Evolutionary conservation across 2,329 filamentous ascomycete genomes (phyloP).

Genomic region (Paecilomyces sp.): DNA sequence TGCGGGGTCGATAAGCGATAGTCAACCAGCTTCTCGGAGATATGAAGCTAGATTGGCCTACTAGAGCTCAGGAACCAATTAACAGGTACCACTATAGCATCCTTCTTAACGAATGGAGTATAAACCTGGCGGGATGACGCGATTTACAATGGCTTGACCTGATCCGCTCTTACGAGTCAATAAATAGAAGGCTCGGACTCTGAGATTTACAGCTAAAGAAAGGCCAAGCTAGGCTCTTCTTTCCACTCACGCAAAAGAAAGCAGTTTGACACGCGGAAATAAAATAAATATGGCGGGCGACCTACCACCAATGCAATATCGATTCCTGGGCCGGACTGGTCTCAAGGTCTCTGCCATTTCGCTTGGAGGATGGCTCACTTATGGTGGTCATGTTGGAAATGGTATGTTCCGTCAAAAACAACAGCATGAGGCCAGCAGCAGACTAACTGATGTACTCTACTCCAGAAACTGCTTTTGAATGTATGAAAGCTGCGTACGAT

Average conservation of each 20-base stretch:
- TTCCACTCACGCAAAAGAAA: not conserved
- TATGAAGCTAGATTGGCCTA: not conserved
- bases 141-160: not conserved
- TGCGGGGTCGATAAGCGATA: not conserved
- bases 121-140: not conserved
- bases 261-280: not conserved
- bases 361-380: conserved; percentile 44
- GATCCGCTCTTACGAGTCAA: not conserved
- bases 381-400: conserved; percentile 64
- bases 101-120: not conserved
- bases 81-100: not conserved
- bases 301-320: conserved; percentile 1
- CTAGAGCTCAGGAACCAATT: not conserved
- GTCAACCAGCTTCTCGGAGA: not conserved
- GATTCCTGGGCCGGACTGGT: conserved; percentile 36
- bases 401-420: conserved; percentile 32
- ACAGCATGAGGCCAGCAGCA: not conserved
- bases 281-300: not conserved
- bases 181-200: not conserved
- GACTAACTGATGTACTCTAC: not conserved
- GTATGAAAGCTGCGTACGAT: conserved; percentile 49
- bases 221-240: not conserved
- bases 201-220: too few relatives aligned
- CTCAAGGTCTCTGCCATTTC: conserved; percentile 68
- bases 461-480: conserved; percentile 20